Evolutionary conservation across 2,329 filamentous ascomycete genomes (phyloP).

Genomic region (Beauveria sp.): DNA sequence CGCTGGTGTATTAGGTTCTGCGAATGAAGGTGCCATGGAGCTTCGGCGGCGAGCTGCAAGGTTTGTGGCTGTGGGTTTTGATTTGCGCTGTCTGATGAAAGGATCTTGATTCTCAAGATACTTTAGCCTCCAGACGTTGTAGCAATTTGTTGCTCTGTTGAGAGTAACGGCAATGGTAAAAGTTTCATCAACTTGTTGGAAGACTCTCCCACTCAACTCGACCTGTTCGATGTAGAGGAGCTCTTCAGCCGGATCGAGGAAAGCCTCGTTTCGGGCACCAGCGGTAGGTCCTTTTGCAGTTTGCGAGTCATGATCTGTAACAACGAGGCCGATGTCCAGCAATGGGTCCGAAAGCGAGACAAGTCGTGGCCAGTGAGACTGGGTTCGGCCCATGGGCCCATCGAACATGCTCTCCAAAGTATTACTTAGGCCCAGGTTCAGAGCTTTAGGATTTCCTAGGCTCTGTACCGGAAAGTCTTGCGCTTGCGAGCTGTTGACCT

Average conservation of each 20-base stretch:
- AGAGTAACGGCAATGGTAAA: constrained; percentile 73
- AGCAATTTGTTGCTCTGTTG: constrained; percentile 67
- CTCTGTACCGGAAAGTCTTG: constrained; percentile 50
- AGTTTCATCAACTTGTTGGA: constrained; percentile 33
- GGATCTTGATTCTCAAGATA: constrained; percentile 64
- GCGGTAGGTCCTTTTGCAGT: constrained; percentile 23
- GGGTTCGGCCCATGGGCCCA: constrained; percentile 40
- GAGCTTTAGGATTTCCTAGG: constrained; percentile 46
- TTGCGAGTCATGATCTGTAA: constrained; percentile 46
- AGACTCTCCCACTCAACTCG: constrained; percentile 42
- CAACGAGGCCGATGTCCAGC: constrained; percentile 76
- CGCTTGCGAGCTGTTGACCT: constrained; percentile 42
- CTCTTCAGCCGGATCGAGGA: constrained; percentile 71
- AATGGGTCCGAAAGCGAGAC: constrained; percentile 82
- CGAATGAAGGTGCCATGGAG: constrained; percentile 60
- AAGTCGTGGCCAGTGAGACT: constrained; percentile 62
- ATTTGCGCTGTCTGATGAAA: constrained; percentile 38
- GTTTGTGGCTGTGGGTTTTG: constrained; percentile 39
- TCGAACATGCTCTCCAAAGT: constrained; percentile 54
- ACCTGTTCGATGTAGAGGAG: constrained; percentile 73
- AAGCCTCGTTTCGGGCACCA: constrained; percentile 35
- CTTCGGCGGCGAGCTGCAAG: constrained; percentile 48
- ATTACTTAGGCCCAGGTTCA: constrained; percentile 43
- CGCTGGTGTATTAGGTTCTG: constrained; percentile 71
- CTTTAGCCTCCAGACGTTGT: constrained; percentile 77